Base-by-base conservation (phyloP, 768 basidiomycete species). In the Kwoniella europaea region DNA sequence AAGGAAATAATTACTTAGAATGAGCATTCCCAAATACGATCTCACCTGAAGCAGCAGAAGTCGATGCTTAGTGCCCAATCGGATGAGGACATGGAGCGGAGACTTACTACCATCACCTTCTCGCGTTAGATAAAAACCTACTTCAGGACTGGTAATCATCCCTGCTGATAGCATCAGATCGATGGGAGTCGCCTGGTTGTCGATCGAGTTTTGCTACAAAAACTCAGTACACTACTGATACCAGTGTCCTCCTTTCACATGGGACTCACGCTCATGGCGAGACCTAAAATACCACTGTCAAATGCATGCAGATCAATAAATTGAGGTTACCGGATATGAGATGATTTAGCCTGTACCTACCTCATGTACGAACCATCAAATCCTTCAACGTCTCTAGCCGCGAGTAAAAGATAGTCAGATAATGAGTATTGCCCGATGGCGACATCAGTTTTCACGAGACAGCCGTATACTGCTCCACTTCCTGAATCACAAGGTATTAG, bases 1-100 rank as follows among this genome's bases (percentile, higher is more conserved):
- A 24, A 24, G 24, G 24, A 24, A 24, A 24, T 6, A 58, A 55
- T 44, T 15, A 67, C 65, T 16, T 20, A n/a, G 44, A 60, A 29
- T 67, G 66, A 22, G 66, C 22, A 41, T 61, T 50, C n/a, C 57
- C 66, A 44, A 67, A 60, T 18, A 67, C 43, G 42, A 67, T 27
- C 18, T 67, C 50, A 20, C 54, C 65, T 66, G 52, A 35, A 35
- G 2, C 5, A 43, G n/a, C n/a, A 41, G 13, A 22, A 43, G 4
- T 42, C 20, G 5, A 9, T 35, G 35, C 35, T 44, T 24, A 50
- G 44, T 41, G 15, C 61, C 0, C 22, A 22, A 63, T 50, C 44
- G 27, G 13, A 53, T 63, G 44, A 53, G 43, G 46, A 62, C 6
- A n/a, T 16, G 57, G 22, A 24, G 10, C 20, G 12, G 42, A 27